Base-by-base conservation (phyloP, 2,329 filamentous ascomycete genomes). In the Amphichorda felina region DNA sequence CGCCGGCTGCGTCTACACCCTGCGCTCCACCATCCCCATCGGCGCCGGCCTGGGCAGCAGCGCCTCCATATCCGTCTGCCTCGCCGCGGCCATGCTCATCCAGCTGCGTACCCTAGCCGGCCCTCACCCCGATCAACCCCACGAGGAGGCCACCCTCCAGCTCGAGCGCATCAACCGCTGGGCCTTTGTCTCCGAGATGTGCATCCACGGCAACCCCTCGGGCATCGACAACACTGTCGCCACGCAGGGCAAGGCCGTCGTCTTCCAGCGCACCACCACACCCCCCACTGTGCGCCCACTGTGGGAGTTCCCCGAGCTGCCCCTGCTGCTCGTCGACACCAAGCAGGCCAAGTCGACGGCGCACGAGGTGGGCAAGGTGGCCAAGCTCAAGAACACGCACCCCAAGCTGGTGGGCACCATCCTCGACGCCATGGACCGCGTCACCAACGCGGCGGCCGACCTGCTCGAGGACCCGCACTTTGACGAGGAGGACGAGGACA, bases 151-250 rank as follows among this genome's bases (percentile, higher is more conserved):
- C n/a, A 78, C 83, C 40, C 60, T 87, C 30, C 89, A 98, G 54
- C 72, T 96, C 21, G 88, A 96, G 61, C 78, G 89, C 43, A 95
- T 98, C 61, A 98, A 98, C 58, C 75, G 83, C 41, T 98, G 93
- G 91, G 88, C 91, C 0, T 96, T 95, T 57, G 91, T 98, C 1
- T 82, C 82, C 17, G 91, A 98, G 57, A 82, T 96, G 76, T 91
- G 87, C 59, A 95, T 96, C 43, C 91, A 98, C 53, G 91, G 89
- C 26, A 96, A 94, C 51, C 91, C 91, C 1, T 94, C 86, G 0
- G 91, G 91, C 0, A 85, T 98, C 30, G 91, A 98, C 60, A 98
- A 98, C 57, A 98, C 91, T 3, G 89, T 98, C 19, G 73, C 89
- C 10, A 83, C 88, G 10, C 84, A 93, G 49, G 91, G 91, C 38